A percentile compares a stretch with the other conserved stretches of the same genome.
phyloP scores from a whole-genome alignment of 495 filamentous ascomycete species.

The Geoglossum glabrum region DNA sequence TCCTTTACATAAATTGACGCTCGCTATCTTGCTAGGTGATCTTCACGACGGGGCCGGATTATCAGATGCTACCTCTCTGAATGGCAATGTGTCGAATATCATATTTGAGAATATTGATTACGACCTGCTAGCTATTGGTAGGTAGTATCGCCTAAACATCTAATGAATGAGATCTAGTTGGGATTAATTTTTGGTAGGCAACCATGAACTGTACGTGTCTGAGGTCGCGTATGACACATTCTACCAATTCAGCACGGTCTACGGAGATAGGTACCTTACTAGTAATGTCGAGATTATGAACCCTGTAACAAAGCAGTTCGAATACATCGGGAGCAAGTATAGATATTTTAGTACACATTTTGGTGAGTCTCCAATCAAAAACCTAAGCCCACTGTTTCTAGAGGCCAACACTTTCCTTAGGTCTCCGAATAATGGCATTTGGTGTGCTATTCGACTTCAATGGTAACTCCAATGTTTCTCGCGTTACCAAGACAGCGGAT shows the following conservation, averaged over 20 bases:
- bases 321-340: slow-evolving; percentile 63
- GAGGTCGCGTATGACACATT: slow-evolving; percentile 62
- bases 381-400: too few species aligned
- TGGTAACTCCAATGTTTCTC: slow-evolving; percentile 71
- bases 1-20: neutral
- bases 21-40: slow-evolving; percentile 36
- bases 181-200: slow-evolving; percentile 42
- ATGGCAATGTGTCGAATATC: slow-evolving; percentile 37
- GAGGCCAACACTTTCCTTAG: slow-evolving; percentile 19
- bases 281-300: slow-evolving; percentile 85
- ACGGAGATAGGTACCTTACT: slow-evolving; percentile 53
- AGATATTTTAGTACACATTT: slow-evolving; percentile 79
- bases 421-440: slow-evolving; percentile 66
- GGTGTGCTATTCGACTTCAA: slow-evolving; percentile 91
- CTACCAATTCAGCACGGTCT: slow-evolving; percentile 54
- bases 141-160: neutral
- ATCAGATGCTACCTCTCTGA: slow-evolving; percentile 75
- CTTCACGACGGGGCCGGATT: slow-evolving; percentile 81
- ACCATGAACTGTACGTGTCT: slow-evolving; percentile 82
- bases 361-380: slow-evolving; percentile 9
- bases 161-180: neutral
- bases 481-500: slow-evolving; percentile 56
- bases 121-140: slow-evolving; percentile 20
- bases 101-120: slow-evolving; percentile 25
- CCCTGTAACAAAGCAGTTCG: slow-evolving; percentile 40